Conservation (phyloP, 2,329 filamentous ascomycete species). For the Trichoderma koningii region DNA sequence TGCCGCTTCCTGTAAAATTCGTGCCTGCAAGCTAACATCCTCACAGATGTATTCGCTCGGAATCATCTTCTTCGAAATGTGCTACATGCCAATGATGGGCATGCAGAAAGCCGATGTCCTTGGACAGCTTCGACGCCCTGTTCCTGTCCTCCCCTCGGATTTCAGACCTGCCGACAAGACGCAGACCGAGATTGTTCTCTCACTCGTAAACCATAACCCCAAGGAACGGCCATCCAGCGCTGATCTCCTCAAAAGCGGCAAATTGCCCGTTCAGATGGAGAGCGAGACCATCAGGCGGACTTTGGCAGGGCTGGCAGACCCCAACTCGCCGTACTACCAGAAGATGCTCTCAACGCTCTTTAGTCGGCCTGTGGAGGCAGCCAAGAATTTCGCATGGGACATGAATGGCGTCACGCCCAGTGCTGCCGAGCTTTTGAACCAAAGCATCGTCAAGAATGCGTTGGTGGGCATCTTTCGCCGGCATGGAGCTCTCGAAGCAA, state of each 20-base stretch:
- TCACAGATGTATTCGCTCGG: constrained; percentile 88
- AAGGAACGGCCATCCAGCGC: constrained; percentile 78
- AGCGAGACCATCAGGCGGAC: constrained; percentile 86
- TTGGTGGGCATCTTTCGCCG: constrained; percentile 78
- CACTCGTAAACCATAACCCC: constrained; percentile 79
- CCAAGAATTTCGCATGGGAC: constrained; percentile 81
- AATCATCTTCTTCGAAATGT: constrained; percentile 99
- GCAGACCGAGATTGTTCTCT: constrained; percentile 76
- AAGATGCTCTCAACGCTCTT: constrained; percentile 89
- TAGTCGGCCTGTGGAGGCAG: constrained; percentile 70
- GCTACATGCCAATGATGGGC: constrained; percentile 66
- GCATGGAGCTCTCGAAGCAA: constrained; percentile 84
- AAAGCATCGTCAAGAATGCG: constrained; percentile 71
- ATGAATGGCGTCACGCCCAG: constrained; percentile 60
- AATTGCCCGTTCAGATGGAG: constrained; percentile 87
- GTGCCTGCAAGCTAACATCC: neutral
- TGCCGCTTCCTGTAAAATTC: constrained; percentile 28
- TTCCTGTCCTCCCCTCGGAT: constrained; percentile 69
- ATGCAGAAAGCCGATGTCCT: constrained; percentile 68
- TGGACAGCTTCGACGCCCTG: constrained; percentile 66
- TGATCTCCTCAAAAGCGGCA: constrained; percentile 81
- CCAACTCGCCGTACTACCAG: constrained; percentile 82
- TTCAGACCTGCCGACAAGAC: constrained; percentile 71
- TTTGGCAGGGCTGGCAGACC: constrained; percentile 77
- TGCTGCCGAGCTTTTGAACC: constrained; percentile 66